Evolutionary conservation across 768 basidiomycete species (phyloP).

Genomic region (Gyrodon lividus): DNA sequence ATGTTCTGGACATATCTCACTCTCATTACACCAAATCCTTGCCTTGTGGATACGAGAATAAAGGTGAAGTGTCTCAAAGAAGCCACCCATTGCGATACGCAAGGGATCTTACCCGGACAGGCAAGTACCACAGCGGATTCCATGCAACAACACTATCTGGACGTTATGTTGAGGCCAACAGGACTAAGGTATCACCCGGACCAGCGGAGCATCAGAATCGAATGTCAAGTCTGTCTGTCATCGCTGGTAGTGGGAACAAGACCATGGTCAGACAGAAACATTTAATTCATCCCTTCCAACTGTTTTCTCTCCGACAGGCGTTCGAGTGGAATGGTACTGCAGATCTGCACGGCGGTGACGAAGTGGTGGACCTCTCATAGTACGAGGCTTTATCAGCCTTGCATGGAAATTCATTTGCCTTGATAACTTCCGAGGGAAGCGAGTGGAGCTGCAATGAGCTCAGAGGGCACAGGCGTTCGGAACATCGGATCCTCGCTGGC

Average conservation of each 20-base stretch:
- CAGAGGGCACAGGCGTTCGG: background rate
- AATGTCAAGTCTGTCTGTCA: background rate
- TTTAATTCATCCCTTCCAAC: too few species aligned
- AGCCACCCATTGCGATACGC: too few species aligned
- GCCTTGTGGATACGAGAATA: conserved; percentile 1
- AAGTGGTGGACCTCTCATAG: background rate
- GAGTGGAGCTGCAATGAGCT: background rate
- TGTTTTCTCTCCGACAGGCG: too few species aligned
- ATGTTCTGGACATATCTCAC: background rate
- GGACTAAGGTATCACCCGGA: background rate
- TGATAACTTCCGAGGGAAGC: background rate
- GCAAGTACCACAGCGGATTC: too few species aligned
- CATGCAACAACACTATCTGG: too few species aligned
- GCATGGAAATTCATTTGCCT: background rate
- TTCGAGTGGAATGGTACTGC: too few species aligned
- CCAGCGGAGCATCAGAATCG: background rate
- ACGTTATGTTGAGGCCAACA: too few species aligned
- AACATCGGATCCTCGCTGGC: background rate
- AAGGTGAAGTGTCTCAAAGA: background rate
- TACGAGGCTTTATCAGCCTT: background rate
- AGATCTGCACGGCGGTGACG: too few species aligned
- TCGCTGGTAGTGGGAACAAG: background rate
- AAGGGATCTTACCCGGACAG: too few species aligned
- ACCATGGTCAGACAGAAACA: too few species aligned
- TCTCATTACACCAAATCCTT: conserved; percentile 10